phyloP scores from a whole-genome alignment of 441 rosid genomes.

The Gossypium laxum region DNA sequence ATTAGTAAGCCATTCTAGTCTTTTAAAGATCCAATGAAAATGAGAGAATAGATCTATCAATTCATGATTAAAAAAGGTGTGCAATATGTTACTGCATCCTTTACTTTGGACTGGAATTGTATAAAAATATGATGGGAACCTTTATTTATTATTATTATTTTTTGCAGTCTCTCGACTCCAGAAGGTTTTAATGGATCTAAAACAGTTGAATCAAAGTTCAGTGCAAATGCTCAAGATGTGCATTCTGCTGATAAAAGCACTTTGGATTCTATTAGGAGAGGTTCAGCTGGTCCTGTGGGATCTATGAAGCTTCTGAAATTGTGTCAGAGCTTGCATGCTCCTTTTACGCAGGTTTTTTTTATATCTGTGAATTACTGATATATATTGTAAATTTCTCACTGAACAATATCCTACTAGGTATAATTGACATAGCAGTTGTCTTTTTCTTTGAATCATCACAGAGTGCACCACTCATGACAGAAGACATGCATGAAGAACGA shows the following conservation, averaged over 20 bases:
- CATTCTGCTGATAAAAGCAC: slow-evolving; percentile 29
- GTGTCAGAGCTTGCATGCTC: slow-evolving; percentile 73
- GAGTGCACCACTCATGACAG: slow-evolving; percentile 95
- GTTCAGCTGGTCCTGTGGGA: slow-evolving; percentile 77
- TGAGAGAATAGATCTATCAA: background rate
- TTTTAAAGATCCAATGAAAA: background rate
- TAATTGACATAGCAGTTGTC: background rate
- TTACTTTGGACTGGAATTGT: background rate
- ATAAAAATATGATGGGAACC: slow-evolving; percentile 9
- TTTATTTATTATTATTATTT: slow-evolving; percentile 7
- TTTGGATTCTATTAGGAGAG: slow-evolving; percentile 47
- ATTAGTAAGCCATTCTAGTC: background rate
- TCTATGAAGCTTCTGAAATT: slow-evolving; percentile 85
- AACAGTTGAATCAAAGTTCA: slow-evolving; percentile 17
- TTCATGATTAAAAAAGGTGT: background rate
- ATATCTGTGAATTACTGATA: slow-evolving; percentile 13
- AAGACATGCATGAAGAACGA: slow-evolving; percentile 99
- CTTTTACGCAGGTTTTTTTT: slow-evolving; percentile 71
- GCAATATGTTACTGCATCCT: background rate
- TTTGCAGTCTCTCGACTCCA: slow-evolving; percentile 34
- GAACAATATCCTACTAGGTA: slow-evolving; percentile 6
- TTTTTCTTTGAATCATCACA: slow-evolving; percentile 22
- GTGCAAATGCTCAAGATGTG: slow-evolving; percentile 27
- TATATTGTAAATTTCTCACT: background rate
- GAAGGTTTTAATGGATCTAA: slow-evolving; percentile 31